Evolutionary conservation across 1,284 basidiomycete genomes (phyloP).

Genomic region (Cryptococcus sp.): DNA sequence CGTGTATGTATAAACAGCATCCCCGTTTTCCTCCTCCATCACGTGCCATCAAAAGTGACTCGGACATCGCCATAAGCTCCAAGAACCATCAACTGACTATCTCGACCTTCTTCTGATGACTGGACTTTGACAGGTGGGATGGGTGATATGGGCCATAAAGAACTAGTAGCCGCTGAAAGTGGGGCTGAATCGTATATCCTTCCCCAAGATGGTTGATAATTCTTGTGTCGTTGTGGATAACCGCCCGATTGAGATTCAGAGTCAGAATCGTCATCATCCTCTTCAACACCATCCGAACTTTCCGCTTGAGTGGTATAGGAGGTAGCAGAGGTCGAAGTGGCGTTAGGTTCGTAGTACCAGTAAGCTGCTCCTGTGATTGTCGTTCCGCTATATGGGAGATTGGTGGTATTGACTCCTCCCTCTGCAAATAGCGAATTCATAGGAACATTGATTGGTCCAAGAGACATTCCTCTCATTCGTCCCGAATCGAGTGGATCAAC

Average conservation of each 20-base stretch:
- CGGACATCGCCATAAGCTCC: slow-evolving; percentile 37
- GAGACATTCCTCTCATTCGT: slow-evolving; percentile 17
- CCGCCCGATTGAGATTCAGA: not conserved
- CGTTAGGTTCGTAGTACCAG: slow-evolving; percentile 15
- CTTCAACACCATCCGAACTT: slow-evolving; percentile 4
- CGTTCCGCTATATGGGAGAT: slow-evolving; percentile 11
- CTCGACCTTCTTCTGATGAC: slow-evolving; percentile 11
- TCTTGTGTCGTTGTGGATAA: not conserved
- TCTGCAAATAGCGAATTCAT: slow-evolving; percentile 16
- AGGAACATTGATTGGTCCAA: slow-evolving; percentile 24
- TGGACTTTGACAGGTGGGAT: slow-evolving; percentile 10
- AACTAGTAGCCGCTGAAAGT: not conserved
- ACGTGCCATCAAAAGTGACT: slow-evolving; percentile 34
- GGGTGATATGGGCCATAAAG: slow-evolving; percentile 3
- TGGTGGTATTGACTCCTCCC: slow-evolving; percentile 20
- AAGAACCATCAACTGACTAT: slow-evolving; percentile 26
- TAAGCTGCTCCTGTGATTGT: slow-evolving; percentile 28
- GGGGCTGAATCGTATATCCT: not conserved
- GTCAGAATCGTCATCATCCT: slow-evolving; percentile 2
- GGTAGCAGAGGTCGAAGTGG: not conserved
- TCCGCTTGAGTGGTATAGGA: not conserved
- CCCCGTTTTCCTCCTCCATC: not conserved
- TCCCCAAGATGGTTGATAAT: not conserved
- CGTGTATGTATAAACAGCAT: no score
- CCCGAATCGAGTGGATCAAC: slow-evolving; percentile 22